Percentiles rank a stretch among this genome's conserved stretches.
Conservation (phyloP, 345 rosid genomes). For the Moricandia arvensis region DNA sequence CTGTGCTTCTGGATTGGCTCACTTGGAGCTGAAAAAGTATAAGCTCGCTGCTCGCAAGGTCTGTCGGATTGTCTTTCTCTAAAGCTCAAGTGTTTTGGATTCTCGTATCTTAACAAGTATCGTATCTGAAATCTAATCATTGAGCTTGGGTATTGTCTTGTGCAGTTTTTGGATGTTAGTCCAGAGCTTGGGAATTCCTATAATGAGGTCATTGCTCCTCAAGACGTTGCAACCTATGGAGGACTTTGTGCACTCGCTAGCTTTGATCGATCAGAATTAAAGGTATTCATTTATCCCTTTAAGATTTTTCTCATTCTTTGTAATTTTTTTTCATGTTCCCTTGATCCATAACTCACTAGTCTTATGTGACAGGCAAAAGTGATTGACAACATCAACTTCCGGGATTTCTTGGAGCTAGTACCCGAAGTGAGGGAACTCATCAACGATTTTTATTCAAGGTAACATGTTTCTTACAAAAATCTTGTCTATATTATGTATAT, state of each 20-base stretch:
- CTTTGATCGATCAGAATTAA: conserved; percentile 90
- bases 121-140: neutral
- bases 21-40: conserved; percentile 79
- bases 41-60: conserved; percentile 99
- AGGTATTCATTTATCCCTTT: conserved; percentile 55
- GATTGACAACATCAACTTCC: conserved; percentile 86
- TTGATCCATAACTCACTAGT: conserved; percentile 22
- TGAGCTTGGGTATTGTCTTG: neutral
- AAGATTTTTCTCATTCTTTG: neutral
- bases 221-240: conserved; percentile 97
- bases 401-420: conserved; percentile 91
- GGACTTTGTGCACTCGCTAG: conserved; percentile 99
- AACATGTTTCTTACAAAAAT: conserved; percentile 3
- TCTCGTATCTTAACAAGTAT: too few species aligned
- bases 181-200: conserved; percentile 87
- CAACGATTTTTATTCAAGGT: conserved; percentile 96
- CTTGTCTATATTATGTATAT: neutral
- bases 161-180: conserved; percentile 91
- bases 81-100: neutral
- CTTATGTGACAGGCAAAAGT: conserved; percentile 74
- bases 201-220: conserved; percentile 93
- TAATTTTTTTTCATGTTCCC: neutral
- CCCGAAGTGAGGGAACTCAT: conserved; percentile 99
- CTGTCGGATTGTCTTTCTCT: conserved; percentile 18
- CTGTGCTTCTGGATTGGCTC: conserved; percentile 94